These are phyloP conservation scores for Whalleya microplaca DNA, from an alignment of 2,329 filamentous ascomycete species.

Conservation along the genomic window DNA sequence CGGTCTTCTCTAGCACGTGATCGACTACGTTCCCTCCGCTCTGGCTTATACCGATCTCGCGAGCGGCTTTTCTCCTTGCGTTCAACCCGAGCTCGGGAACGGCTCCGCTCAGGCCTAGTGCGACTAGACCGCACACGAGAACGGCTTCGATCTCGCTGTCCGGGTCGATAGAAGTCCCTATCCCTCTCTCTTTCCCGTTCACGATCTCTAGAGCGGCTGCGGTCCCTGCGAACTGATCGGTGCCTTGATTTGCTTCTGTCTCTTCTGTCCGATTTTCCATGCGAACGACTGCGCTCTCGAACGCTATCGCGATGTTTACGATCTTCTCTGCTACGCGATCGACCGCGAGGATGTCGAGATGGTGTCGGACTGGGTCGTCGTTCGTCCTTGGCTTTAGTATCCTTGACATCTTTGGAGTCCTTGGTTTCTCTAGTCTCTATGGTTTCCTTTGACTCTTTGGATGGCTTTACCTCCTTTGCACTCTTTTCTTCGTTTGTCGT, in stretches of 20 bases:
- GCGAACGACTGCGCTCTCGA: constrained; percentile 34
- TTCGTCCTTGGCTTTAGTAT: constrained; percentile 30
- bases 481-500: constrained; percentile 34
- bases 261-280: constrained; percentile 34
- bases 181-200: constrained; percentile 37
- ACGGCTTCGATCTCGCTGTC: constrained; percentile 34
- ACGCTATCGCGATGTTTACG: constrained; percentile 36
- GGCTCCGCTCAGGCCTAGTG: constrained; percentile 29
- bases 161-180: constrained; percentile 38
- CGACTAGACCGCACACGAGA: constrained; percentile 32
- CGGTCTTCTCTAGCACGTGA: constrained; percentile 35
- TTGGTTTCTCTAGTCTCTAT: constrained; percentile 27
- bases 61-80: constrained; percentile 34
- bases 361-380: constrained; percentile 31
- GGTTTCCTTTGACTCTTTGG: constrained; percentile 28
- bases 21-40: constrained; percentile 34
- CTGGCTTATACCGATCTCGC: constrained; percentile 35
- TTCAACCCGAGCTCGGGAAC: constrained; percentile 28
- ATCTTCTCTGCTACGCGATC: constrained; percentile 29
- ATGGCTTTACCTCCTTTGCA: constrained; percentile 26
- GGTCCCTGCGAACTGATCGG: constrained; percentile 33
- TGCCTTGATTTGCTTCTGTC: constrained; percentile 34
- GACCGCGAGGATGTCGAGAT: constrained; percentile 32
- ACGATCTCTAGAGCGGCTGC: constrained; percentile 44
- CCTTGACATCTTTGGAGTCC: constrained; percentile 26